Conservation (phyloP, 345 rosid genomes). For the Erodium maritimum region DNA sequence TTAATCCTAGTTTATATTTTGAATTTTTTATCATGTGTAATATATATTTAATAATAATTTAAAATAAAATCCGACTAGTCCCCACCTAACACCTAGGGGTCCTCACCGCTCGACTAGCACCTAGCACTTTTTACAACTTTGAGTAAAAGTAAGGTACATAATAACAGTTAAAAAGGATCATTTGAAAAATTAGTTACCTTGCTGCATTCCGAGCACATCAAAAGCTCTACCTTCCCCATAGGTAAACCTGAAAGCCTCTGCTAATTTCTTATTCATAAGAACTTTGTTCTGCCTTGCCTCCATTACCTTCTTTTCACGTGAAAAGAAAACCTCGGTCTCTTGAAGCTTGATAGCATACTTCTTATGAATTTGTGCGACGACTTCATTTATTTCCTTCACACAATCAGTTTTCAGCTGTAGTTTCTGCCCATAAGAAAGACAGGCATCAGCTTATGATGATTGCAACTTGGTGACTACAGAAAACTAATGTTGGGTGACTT, state of each 20-base stretch:
- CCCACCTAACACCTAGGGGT: too few species aligned
- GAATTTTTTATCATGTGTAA: too few species aligned
- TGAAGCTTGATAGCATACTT: conserved; percentile 31
- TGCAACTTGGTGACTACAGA: background rate
- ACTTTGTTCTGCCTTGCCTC: conserved; percentile 26
- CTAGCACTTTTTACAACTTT: too few species aligned
- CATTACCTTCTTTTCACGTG: conserved; percentile 24
- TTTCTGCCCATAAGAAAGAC: conserved; percentile 33
- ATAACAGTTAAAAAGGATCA: background rate
- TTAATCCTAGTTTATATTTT: too few species aligned
- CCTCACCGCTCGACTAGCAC: too few species aligned
- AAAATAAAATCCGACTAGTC: background rate
- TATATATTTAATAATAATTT: too few species aligned
- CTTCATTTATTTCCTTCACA: conserved; percentile 44
- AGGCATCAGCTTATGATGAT: conserved; percentile 4
- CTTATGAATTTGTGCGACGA: conserved; percentile 28
- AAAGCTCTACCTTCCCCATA: conserved; percentile 25
- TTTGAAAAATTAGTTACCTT: conserved; percentile 21
- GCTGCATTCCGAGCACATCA: conserved; percentile 12
- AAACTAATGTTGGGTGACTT: too few species aligned
- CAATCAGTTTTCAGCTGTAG: conserved; percentile 28
- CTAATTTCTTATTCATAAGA: conserved; percentile 40
- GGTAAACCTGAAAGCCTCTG: conserved; percentile 45
- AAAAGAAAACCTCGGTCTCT: conserved; percentile 29
- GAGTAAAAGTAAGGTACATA: background rate